Conservation (phyloP, 2,329 filamentous ascomycete genomes). For the Pseudogymnoascus pannorum region DNA sequence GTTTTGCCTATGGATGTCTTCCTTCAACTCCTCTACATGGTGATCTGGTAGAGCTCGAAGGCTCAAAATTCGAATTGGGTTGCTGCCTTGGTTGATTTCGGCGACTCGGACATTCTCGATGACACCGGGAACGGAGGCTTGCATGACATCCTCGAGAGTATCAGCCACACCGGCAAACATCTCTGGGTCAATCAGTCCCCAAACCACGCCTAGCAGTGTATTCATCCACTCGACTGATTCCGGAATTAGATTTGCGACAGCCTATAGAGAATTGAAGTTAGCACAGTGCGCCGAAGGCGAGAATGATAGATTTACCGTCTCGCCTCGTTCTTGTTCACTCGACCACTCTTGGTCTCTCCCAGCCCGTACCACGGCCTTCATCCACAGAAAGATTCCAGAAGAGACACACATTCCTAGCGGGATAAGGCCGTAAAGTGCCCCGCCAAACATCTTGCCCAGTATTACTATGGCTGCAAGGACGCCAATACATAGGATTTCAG, state of each 20-base stretch:
- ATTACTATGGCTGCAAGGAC: constrained; percentile 70
- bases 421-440: constrained; percentile 66
- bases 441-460: constrained; percentile 72
- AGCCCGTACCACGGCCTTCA: constrained; percentile 76
- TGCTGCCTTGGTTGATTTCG: constrained; percentile 89
- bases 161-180: constrained; percentile 93
- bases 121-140: constrained; percentile 81
- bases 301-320: constrained; percentile 47
- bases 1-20: constrained; percentile 71
- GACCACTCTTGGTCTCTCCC: constrained; percentile 83
- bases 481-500: constrained; percentile 60
- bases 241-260: constrained; percentile 80
- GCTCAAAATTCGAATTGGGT: constrained; percentile 81
- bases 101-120: constrained; percentile 94
- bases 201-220: constrained; percentile 72
- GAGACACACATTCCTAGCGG: constrained; percentile 64
- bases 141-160: constrained; percentile 92
- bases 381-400: constrained; percentile 80
- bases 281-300: neutral
- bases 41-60: constrained; percentile 76
- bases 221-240: constrained; percentile 98
- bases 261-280: constrained; percentile 35
- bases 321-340: constrained; percentile 75
- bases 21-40: constrained; percentile 74
- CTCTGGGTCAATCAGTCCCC: constrained; percentile 89